Percentiles rank a stretch among this genome's conserved stretches.
Evolutionary conservation across 2,329 filamentous ascomycete species (phyloP).

Genomic region (Bimuria novae-zelandiae): DNA sequence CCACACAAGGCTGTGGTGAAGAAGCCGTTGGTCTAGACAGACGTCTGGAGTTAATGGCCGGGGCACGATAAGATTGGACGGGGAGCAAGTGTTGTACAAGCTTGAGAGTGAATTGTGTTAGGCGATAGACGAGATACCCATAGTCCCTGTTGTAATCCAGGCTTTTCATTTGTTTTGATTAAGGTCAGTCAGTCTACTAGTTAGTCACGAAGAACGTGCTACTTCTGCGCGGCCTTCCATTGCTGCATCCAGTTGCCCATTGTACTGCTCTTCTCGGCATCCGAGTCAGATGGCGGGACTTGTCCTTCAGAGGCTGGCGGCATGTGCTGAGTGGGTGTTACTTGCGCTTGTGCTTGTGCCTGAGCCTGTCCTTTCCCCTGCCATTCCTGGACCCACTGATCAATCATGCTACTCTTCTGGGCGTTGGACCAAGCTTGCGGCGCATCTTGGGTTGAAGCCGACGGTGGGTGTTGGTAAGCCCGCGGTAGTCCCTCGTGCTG

Average conservation of each 20-base stretch:
- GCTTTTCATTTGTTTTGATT: slow-evolving; percentile 4
- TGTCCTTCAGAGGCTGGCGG: background rate
- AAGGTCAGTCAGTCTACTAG: background rate
- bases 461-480: background rate
- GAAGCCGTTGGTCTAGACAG: background rate
- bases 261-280: background rate
- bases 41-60: background rate
- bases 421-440: background rate
- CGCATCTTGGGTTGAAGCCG: background rate
- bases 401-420: background rate
- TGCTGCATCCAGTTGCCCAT: background rate
- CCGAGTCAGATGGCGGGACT: background rate
- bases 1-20: slow-evolving; percentile 1
- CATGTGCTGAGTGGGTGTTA: background rate
- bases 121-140: slow-evolving; percentile 12
- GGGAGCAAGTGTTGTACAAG: no score
- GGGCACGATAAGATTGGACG: background rate
- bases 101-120: no score
- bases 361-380: no score
- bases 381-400: background rate
- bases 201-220: no score
- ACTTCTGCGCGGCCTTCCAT: background rate
- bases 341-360: no score
- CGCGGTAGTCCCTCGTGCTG: background rate
- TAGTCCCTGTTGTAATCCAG: slow-evolving; percentile 11